Conservation (phyloP, 23 red algal genomes). For the Porphyridium purpureum region DNA sequence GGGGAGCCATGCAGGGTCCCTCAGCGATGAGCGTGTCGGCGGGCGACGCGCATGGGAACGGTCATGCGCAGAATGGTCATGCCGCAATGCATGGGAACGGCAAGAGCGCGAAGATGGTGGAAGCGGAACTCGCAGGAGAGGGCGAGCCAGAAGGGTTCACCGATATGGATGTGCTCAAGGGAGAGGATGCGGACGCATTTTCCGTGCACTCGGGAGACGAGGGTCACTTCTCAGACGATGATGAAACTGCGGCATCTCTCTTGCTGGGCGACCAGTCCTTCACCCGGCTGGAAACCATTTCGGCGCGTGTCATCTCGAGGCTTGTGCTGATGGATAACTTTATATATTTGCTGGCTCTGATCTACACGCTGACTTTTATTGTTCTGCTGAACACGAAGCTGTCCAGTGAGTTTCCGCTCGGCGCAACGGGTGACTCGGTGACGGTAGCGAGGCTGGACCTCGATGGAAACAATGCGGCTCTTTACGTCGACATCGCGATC, state of each 20-base stretch:
- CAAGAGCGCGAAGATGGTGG: no score
- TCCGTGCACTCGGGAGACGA: no score
- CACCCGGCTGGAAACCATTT: constrained; percentile 37
- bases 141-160: no score
- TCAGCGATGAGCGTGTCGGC: no score
- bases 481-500: constrained; percentile 23
- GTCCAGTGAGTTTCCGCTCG: constrained; percentile 5
- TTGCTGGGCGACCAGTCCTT: constrained; percentile 19
- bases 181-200: no score
- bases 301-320: constrained; percentile 17
- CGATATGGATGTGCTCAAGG: no score
- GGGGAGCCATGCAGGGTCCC: no score
- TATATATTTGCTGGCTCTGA: constrained; percentile 22
- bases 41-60: no score
- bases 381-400: constrained; percentile 22
- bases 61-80: no score
- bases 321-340: constrained; percentile 27
- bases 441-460: not conserved
- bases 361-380: constrained; percentile 32
- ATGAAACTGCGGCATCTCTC: constrained; percentile 32
- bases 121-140: no score
- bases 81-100: no score
- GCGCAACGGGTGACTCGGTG: not conserved
- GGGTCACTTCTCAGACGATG: no score
- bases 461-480: constrained; percentile 2